Evolutionary conservation across 345 rosid species (phyloP).

Genomic region (Brassica carinata): DNA sequence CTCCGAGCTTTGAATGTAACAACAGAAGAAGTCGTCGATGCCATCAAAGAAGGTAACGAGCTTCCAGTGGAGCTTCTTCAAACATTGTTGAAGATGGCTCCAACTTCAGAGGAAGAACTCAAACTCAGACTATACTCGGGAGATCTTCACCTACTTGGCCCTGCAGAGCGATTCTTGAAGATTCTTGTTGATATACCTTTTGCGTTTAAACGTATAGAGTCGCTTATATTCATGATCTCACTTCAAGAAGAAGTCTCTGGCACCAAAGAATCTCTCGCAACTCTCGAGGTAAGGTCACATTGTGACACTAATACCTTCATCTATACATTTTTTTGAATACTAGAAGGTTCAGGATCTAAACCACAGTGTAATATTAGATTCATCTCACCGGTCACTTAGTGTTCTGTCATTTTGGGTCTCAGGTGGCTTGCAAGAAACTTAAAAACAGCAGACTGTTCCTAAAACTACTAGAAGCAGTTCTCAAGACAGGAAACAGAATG

Average conservation of each 20-base stretch:
- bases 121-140: conserved; percentile 81
- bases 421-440: conserved; percentile 86
- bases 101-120: conserved; percentile 83
- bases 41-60: conserved; percentile 78
- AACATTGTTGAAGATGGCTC: conserved; percentile 80
- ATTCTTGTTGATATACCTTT: conserved; percentile 73
- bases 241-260: conserved; percentile 72
- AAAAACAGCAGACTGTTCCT: conserved; percentile 75
- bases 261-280: conserved; percentile 67
- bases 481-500: conserved; percentile 96
- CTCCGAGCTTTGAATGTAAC: conserved; percentile 87
- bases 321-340: neutral
- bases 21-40: conserved; percentile 72
- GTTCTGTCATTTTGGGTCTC: conserved; percentile 19
- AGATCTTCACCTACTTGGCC: conserved; percentile 69
- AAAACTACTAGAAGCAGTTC: conserved; percentile 91
- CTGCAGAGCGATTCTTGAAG: conserved; percentile 88
- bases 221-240: conserved; percentile 71
- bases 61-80: conserved; percentile 86
- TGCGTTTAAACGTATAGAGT: conserved; percentile 79
- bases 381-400: neutral
- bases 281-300: conserved; percentile 67
- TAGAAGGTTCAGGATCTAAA: too few species aligned
- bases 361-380: too few species aligned
- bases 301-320: neutral